Percentiles rank a stretch among this genome's conserved stretches.
phyloP scores from a whole-genome alignment of 1,284 basidiomycete species.

The Microbotryum silenes-acaulis region DNA sequence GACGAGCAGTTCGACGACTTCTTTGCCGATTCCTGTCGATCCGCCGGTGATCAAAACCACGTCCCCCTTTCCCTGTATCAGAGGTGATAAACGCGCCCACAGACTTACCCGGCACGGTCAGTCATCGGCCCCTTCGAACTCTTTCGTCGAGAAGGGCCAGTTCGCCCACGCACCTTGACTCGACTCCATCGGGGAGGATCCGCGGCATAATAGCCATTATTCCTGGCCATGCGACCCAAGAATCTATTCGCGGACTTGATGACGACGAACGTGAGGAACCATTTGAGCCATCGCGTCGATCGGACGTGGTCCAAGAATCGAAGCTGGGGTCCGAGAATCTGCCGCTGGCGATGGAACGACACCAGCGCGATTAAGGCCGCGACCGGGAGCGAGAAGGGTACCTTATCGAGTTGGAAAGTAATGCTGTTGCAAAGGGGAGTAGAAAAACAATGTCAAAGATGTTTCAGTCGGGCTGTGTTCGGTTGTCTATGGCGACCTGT shows the following conservation, averaged over 20 bases:
- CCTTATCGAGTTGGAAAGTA: conserved; percentile 15
- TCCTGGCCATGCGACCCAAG: conserved; percentile 22
- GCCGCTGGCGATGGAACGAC: conserved; percentile 4
- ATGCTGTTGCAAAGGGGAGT: conserved; percentile 2
- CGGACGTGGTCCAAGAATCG: conserved; percentile 12
- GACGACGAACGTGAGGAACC: conserved; percentile 16
- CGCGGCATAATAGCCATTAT: conserved; percentile 20
- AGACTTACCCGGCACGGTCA: too few relatives aligned
- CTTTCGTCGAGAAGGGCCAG: too few relatives aligned
- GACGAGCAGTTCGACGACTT: conserved; percentile 26
- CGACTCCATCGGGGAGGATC: conserved; percentile 20
- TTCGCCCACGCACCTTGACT: not conserved
- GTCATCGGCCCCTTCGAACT: too few relatives aligned
- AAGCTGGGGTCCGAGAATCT: conserved; percentile 6
- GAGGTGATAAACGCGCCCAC: not conserved
- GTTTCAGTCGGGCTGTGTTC: too few relatives aligned
- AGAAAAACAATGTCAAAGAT: too few relatives aligned
- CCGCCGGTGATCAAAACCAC: conserved; percentile 32
- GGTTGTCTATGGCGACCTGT: too few relatives aligned
- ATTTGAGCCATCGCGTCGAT: conserved; percentile 6
- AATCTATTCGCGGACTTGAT: conserved; percentile 15
- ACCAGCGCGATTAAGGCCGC: conserved; percentile 10
- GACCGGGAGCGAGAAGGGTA: conserved; percentile 8
- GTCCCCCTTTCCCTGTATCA: conserved; percentile 16
- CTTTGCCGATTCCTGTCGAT: conserved; percentile 31